Evolutionary conservation across 2,329 filamentous ascomycete species (phyloP), one percentile per base, ranked within the genome.

Genomic region (Tothia fuscella): DNA sequence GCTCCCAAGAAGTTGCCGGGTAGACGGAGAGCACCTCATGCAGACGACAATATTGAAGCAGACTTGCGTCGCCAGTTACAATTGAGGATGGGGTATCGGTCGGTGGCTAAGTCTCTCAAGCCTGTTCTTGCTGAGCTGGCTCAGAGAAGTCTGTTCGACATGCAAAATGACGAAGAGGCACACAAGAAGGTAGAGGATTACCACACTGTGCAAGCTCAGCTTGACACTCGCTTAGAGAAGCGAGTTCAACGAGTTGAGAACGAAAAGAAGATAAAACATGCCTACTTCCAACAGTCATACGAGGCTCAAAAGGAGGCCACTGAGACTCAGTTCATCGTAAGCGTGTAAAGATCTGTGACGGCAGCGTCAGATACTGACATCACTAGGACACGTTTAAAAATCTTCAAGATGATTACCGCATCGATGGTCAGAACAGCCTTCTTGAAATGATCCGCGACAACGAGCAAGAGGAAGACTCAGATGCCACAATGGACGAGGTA

Each of bases 101-200:
- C 70, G 44, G 71, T 84, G 39, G 70, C 75, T 45, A 71, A 74
- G 50, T 67, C 72, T 22, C 60, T 82, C 50, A 82, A 80, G 56
- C 72, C 74, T 13, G 69, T 76, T 7, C 64, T 82, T 12, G 74
- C 77, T 45, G 78, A 82, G 53, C 65, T 85, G 16, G 76, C 77
- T 14, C 71, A 75, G 41, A 68, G 75, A 25, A 71, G 65, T 39
- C 60, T 80, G 44, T 71, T 76, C 37, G 66, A 70, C 45, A 60
- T 82, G 45, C 64, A 75, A 47, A 62, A 69, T 37, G 66, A 76
- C 39, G 65, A 71, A 6, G 59, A 70, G 6, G 65, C 63, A 34
- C 66, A 77, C 58, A 67, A 71, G 52, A 57, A 70, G 47, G 67
- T 67, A 10, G 61, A 65, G 5, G 73, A 78, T 52, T 75, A 74